Evolutionary conservation across 306 rosid species (phyloP).

Genomic region (Inga oerstediana): DNA sequence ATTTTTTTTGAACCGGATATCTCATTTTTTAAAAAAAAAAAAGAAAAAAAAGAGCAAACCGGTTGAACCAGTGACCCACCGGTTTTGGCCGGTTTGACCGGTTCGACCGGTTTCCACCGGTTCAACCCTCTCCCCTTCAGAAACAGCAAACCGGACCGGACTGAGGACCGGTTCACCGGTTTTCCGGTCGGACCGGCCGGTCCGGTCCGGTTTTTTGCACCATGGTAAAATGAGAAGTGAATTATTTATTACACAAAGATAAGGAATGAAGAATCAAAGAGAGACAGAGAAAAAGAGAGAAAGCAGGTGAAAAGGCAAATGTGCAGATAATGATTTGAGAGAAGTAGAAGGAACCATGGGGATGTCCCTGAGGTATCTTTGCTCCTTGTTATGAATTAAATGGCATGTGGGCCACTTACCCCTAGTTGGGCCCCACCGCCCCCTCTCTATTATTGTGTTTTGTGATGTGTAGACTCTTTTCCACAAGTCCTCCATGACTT

Average conservation of each 20-base stretch:
- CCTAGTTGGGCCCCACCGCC: constrained; percentile 34
- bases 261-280: constrained; percentile 23
- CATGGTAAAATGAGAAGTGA: not conserved
- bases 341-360: constrained; percentile 34
- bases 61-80: no score
- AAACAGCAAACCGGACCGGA: no score
- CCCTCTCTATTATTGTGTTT: constrained; percentile 32
- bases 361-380: constrained; percentile 38
- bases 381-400: constrained; percentile 20
- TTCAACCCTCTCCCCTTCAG: no score
- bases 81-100: no score
- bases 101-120: no score
- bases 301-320: constrained; percentile 5
- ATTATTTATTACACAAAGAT: not conserved
- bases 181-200: no score
- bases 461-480: not conserved
- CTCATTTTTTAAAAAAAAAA: no score
- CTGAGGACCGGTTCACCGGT: no score
- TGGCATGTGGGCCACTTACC: constrained; percentile 41
- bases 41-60: no score
- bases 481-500: not conserved
- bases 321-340: not conserved
- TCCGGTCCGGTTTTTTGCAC: no score
- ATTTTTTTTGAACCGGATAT: no score
- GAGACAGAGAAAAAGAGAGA: constrained; percentile 16